Evolutionary conservation across 495 filamentous ascomycete genomes (phyloP), one percentile per base, ranked within the genome.

Genomic region (Xylaria castorea): DNA sequence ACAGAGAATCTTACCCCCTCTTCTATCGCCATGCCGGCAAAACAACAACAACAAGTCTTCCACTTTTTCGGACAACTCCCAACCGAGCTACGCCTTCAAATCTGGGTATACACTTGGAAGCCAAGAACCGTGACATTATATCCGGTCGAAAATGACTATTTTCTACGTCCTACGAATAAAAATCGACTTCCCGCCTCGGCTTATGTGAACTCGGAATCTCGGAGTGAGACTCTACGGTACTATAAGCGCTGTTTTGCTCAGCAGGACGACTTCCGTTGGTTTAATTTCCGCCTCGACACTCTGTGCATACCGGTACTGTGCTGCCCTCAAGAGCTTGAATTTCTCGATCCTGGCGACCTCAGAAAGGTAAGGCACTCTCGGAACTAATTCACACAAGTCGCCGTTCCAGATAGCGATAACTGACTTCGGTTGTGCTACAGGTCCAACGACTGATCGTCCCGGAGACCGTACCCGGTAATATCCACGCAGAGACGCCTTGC

Each of bases 211-310:
- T 11, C 38, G 11, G 62, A 66, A n/a, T 66, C 62, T 46, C 62
- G 62, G 11, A 48, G 44, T 40, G 62, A 66, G 40, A 66, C 62
- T 6, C 62, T 66, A 3, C 62, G 38, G 9, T 30, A 44, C 12
- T 66, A 66, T 14, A 48, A 66, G 62, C 9, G 62, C 1, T 66
- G 40, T 9, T 66, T 66, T 27, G 62, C 20, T 4, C 20, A 42
- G 11, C 14, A 8, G 22, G 5, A 3, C 16, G 44, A 34, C 25
- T 44, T 48, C 40, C 62, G 22, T 8, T 66, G 44, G 38, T 66
- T 66, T 16, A 66, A 66, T 27, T 66, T 66, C 62, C 1, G 20
- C 22, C 38, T 66, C 7, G 62, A 66, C n/a, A 66, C 62, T 12
- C 44, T 66, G 14, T 66, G 38, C 40, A 1, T 44, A 11, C 20